Evolutionary conservation across 331 rosid genomes (phyloP).

Genomic region (Quercus lobata): DNA sequence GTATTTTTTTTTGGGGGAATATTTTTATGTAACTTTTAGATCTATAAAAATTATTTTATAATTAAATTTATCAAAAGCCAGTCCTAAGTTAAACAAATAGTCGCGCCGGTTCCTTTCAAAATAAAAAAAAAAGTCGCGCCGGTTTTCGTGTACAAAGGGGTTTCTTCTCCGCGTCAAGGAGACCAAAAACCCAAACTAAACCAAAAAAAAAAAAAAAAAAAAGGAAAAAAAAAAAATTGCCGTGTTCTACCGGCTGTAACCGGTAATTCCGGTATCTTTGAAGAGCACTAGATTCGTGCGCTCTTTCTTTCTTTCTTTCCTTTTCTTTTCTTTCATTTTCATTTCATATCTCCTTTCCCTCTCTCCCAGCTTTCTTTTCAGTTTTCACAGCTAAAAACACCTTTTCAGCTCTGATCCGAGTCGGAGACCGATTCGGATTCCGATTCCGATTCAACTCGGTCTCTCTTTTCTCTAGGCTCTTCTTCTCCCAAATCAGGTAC

Average conservation of each 20-base stretch:
- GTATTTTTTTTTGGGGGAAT: too few relatives aligned
- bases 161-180: conserved; percentile 23
- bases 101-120: too few relatives aligned
- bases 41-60: too few relatives aligned
- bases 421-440: conserved; percentile 28
- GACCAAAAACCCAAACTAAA: neutral
- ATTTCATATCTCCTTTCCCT: too few relatives aligned
- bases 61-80: too few relatives aligned
- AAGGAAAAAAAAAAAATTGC: neutral
- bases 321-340: too few relatives aligned
- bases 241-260: conserved; percentile 25
- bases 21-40: too few relatives aligned
- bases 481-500: conserved; percentile 27
- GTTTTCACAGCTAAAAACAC: too few relatives aligned
- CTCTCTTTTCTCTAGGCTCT: conserved; percentile 34
- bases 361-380: neutral
- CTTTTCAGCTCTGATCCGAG: conserved; percentile 3
- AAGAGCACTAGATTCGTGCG: neutral
- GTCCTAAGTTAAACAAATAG: too few relatives aligned
- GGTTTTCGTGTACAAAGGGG: neutral
- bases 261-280: conserved; percentile 33
- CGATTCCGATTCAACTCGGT: conserved; percentile 14
- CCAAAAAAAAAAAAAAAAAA: neutral
- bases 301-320: neutral
- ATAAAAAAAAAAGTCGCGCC: too few relatives aligned